Conservation (phyloP, 83 land plant species). For the Diphasiastrum complanatum region DNA sequence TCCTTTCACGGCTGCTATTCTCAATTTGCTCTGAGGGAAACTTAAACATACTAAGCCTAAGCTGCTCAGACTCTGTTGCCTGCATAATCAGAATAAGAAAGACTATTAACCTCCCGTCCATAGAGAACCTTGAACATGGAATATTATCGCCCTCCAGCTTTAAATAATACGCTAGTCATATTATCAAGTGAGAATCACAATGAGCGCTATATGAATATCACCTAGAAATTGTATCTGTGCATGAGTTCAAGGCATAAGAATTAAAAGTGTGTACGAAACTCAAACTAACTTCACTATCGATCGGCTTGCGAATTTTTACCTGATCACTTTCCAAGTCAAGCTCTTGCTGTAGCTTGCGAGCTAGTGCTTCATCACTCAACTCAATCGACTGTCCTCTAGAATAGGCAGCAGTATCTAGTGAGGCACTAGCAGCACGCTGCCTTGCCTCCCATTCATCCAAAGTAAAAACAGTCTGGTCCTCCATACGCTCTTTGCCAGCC, state of each 20-base stretch:
- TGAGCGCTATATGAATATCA: too few species aligned
- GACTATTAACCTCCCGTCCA: too few species aligned
- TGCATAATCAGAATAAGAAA: too few species aligned
- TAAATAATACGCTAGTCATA: too few species aligned
- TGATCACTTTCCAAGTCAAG: constrained; percentile 15
- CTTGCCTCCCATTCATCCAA: constrained; percentile 27
- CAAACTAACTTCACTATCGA: background rate
- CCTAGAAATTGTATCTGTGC: background rate
- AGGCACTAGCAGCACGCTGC: background rate
- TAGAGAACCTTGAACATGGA: constrained; percentile 6
- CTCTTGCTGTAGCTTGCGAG: constrained; percentile 20
- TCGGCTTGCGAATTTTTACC: background rate
- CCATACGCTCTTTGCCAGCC: constrained; percentile 3
- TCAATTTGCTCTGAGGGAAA: constrained; percentile 9
- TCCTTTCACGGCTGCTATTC: constrained; percentile 8
- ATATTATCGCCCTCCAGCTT: background rate
- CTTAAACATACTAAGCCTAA: constrained; percentile 21
- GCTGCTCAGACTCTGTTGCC: constrained; percentile 20
- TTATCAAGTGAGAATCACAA: too few species aligned
- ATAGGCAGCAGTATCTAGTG: background rate
- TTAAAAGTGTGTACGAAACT: background rate
- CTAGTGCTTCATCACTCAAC: constrained; percentile 22
- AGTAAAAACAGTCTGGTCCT: constrained; percentile 20
- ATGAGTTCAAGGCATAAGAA: background rate
- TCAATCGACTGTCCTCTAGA: background rate